A percentile compares a stretch with the other conserved stretches of the same genome.
phyloP scores from a whole-genome alignment of 2,329 filamentous ascomycete genomes.

The Colletotrichum sp. region DNA sequence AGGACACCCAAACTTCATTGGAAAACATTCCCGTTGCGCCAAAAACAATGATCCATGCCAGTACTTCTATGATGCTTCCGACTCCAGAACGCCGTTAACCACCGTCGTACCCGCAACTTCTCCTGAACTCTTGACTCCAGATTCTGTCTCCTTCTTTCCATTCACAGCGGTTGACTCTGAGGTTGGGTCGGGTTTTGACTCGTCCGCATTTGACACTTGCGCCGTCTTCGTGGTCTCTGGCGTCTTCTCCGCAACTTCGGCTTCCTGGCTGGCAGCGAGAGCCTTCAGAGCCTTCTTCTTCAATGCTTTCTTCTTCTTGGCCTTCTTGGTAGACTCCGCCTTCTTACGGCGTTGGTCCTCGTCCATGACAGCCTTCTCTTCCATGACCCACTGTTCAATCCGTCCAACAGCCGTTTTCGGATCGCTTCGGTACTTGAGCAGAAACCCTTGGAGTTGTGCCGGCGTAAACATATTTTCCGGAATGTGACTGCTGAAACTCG shows the following conservation, averaged over 20 bases:
- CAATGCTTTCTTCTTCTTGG: not conserved
- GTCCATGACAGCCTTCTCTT: slow-evolving; percentile 10
- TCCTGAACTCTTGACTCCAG: not conserved
- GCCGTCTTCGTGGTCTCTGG: not conserved
- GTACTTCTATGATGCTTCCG: not conserved
- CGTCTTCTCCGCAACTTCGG: not conserved
- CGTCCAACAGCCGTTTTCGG: not conserved
- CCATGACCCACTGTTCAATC: not conserved
- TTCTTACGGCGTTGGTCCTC: not conserved
- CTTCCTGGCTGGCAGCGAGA: not conserved
- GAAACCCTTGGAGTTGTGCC: slow-evolving; percentile 11
- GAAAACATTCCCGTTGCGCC: not conserved
- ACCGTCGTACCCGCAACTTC: not conserved
- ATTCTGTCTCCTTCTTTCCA: not conserved
- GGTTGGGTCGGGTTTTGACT: accelerated
- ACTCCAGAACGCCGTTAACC: not conserved
- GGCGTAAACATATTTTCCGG: slow-evolving; percentile 8
- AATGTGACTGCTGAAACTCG: not conserved
- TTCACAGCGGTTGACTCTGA: not conserved
- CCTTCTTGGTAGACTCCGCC: not conserved
- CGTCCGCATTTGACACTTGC: not conserved
- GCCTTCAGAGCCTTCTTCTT: slow-evolving; percentile 4
- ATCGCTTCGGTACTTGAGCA: not conserved
- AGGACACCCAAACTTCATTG: not conserved
- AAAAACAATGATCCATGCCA: not conserved